Percentiles rank a stretch among this genome's conserved stretches.
phyloP scores from a whole-genome alignment of 1,139 yeast genomes.

The Yamadazyma diddensiae region DNA sequence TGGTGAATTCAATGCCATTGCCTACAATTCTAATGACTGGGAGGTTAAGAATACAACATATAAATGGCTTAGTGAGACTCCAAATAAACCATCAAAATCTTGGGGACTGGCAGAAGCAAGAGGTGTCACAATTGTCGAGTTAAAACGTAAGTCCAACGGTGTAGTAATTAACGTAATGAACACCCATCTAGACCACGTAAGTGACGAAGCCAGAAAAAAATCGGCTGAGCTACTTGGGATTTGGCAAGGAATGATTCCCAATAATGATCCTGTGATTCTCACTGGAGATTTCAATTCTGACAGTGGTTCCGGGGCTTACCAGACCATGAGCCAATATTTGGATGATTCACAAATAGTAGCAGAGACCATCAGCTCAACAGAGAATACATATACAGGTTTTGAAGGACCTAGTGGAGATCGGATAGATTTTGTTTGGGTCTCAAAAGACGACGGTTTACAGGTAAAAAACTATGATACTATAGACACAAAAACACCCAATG shows the following conservation, averaged over 20 bases:
- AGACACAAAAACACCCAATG: neutral
- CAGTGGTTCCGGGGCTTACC: conserved; percentile 7
- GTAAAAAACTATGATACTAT: neutral
- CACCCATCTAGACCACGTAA: conserved; percentile 41
- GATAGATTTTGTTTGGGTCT: conserved; percentile 1
- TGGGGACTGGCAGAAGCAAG: conserved; percentile 44
- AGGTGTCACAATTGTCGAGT: conserved; percentile 36
- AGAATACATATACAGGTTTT: neutral
- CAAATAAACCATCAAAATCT: conserved; percentile 36
- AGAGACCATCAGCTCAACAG: neutral
- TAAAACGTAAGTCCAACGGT: conserved; percentile 20
- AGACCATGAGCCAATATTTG: conserved; percentile 23
- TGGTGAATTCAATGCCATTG: conserved; percentile 46
- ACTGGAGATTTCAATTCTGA: conserved; percentile 11
- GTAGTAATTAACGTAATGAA: conserved; percentile 30
- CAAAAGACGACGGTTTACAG: neutral
- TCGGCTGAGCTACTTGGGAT: conserved; percentile 27
- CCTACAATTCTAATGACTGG: conserved; percentile 29
- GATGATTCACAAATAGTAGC: conserved; percentile 18
- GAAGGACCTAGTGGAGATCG: conserved; percentile 9
- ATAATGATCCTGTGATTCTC: conserved; percentile 33
- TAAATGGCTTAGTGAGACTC: conserved; percentile 42
- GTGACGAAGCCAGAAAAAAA: conserved; percentile 33
- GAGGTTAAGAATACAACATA: conserved; percentile 32
- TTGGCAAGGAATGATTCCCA: conserved; percentile 24